Evolutionary conservation across 106 monocot genomes (phyloP).

Genomic region (Vanilla planifolia): DNA sequence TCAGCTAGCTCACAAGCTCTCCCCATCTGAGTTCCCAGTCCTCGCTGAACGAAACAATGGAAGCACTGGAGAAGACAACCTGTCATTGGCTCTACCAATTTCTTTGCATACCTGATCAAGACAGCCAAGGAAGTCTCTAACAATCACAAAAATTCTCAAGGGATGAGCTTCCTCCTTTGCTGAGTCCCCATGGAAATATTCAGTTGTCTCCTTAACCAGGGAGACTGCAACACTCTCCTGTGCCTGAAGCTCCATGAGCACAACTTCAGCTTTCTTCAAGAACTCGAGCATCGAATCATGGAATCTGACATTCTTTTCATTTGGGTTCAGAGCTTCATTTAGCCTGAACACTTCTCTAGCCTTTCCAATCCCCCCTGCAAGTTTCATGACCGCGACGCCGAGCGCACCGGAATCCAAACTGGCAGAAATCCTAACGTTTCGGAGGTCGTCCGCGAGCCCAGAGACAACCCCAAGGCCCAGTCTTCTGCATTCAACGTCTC

Average conservation of each 20-base stretch:
- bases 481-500: conserved; percentile 28
- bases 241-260: conserved; percentile 37
- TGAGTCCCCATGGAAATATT: conserved; percentile 66
- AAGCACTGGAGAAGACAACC: no score
- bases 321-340: conserved; percentile 4
- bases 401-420: conserved; percentile 54
- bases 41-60: no score
- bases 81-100: conserved; percentile 47
- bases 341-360: conserved; percentile 32
- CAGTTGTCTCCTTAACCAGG: conserved; percentile 57
- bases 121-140: conserved; percentile 41
- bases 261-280: conserved; percentile 39
- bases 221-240: conserved; percentile 38
- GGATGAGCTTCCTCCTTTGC: conserved; percentile 66
- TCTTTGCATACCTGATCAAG: conserved; percentile 74
- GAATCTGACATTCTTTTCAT: conserved; percentile 12
- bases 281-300: conserved; percentile 37
- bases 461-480: conserved; percentile 45
- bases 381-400: conserved; percentile 34
- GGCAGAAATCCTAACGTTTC: conserved; percentile 58
- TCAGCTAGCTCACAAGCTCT: no score
- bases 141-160: conserved; percentile 57
- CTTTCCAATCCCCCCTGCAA: conserved; percentile 38
- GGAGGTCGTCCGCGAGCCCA: conserved; percentile 29
- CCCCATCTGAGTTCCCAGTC: no score